These are phyloP conservation scores for Prinsepia uniflora DNA, from an alignment of 306 rosid species.

Conservation along the genomic window DNA sequence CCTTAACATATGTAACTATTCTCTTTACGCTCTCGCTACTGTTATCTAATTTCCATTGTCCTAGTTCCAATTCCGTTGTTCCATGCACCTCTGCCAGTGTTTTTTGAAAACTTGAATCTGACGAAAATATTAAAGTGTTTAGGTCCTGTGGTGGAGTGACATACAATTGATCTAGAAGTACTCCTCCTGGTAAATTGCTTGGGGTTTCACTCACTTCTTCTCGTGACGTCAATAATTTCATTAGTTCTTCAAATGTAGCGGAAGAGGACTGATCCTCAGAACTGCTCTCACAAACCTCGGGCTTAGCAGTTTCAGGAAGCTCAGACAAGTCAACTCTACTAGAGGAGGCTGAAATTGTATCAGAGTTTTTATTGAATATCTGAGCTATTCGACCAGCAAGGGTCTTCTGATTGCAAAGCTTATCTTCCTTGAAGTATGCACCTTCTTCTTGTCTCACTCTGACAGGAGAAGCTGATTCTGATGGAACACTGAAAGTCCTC, in stretches of 20 bases:
- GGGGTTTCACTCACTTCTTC: conserved; percentile 72
- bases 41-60: conserved; percentile 71
- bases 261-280: conserved; percentile 53
- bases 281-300: conserved; percentile 40
- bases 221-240: conserved; percentile 48
- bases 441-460: conserved; percentile 51
- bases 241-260: conserved; percentile 57
- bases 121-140: conserved; percentile 58
- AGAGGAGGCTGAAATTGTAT: conserved; percentile 32
- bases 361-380: conserved; percentile 59
- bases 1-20: conserved; percentile 61
- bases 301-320: conserved; percentile 36
- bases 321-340: conserved; percentile 47
- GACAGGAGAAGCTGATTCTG: conserved; percentile 52
- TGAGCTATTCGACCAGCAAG: conserved; percentile 70
- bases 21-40: conserved; percentile 50
- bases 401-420: conserved; percentile 46
- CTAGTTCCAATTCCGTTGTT: conserved; percentile 55
- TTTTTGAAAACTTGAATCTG: conserved; percentile 54
- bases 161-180: conserved; percentile 74
- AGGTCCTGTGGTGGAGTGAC: conserved; percentile 58
- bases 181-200: conserved; percentile 74
- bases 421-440: conserved; percentile 52
- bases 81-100: conserved; percentile 62
- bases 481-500: conserved; percentile 32